Evolutionary conservation across 140 eudicot genomes (phyloP), one percentile per base, ranked within the genome.

Genomic region (Bidens hawaiensis): DNA sequence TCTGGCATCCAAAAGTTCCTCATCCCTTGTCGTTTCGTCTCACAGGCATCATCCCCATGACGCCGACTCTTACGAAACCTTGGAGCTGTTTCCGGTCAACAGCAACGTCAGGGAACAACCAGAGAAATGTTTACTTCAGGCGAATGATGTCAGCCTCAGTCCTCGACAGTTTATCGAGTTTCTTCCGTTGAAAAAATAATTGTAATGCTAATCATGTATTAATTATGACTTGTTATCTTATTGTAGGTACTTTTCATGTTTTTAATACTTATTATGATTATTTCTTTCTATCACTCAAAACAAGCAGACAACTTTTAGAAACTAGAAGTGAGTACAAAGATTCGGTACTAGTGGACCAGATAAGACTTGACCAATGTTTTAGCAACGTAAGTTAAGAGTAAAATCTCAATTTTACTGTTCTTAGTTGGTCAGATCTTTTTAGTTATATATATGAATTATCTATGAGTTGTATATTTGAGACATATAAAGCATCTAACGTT

Each of bases 121-220:
- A 5, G 80, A 78, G 23, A 70, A 38, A 69, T 69, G 64, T 40
- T 33, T 27, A 19, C 50, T n/a, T 57, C 77, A 67, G 9, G 30
- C 49, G 9, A 75, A 15, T 40, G 67, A 17, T 54, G 51, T n/a
- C 58, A 33, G 15, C 56, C 48, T 58, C 16, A 31, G 70, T 27
- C 74, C 81, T 22, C 63, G 66, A 57, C 79, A 76, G 59, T 87
- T 87, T 58, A 81, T 87, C 67, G 95, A 87, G 73, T 87, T 87
- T 47, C 88, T 87, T 51, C 95, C 95, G 0, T 38, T 87, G 43
- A 87, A 83, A 79, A 83, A 87, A 24, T 87, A 63, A 55, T 57
- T n/a, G n/a, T n/a, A n/a, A n/a, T n/a, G n/a, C 36, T 14, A 26
- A 17, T 18, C 25, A 2, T 10, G 3, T 17, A 43, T 60, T 25